Percentiles rank a stretch among this genome's conserved stretches.
Conservation (phyloP, 495 filamentous ascomycete genomes). For the Bacidia rubella region DNA sequence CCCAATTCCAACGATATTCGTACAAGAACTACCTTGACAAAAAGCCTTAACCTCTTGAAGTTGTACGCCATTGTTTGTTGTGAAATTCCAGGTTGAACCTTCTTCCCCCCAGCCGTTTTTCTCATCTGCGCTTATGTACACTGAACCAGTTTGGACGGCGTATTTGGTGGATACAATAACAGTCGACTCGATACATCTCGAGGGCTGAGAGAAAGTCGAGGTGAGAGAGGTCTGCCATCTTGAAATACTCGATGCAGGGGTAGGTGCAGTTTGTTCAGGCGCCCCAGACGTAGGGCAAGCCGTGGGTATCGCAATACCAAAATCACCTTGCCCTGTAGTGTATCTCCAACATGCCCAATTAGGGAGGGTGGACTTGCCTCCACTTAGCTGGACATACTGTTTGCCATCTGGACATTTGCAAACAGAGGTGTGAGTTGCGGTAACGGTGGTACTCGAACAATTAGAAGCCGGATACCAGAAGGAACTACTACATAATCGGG, state of each 20-base stretch:
- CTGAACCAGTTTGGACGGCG: background rate
- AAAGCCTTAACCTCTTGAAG: background rate
- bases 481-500: background rate
- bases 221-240: background rate
- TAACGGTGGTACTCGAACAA: background rate
- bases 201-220: background rate
- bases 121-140: background rate
- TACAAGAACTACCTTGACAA: slow-evolving; percentile 3
- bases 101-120: slow-evolving; percentile 1
- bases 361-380: background rate
- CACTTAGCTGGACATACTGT: background rate
- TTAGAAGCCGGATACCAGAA: background rate
- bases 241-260: background rate
- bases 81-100: slow-evolving; percentile 7
- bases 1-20: background rate
- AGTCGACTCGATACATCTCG: background rate
- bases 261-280: background rate
- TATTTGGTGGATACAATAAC: background rate
- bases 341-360: background rate
- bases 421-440: background rate
- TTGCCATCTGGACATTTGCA: background rate
- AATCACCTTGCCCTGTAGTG: background rate
- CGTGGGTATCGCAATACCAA: background rate
- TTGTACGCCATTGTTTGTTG: slow-evolving; percentile 1
- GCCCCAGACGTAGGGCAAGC: background rate